These are phyloP conservation scores for Geoglossum cookeanum DNA, from an alignment of 2,329 filamentous ascomycete genomes.

Conservation along the genomic window DNA sequence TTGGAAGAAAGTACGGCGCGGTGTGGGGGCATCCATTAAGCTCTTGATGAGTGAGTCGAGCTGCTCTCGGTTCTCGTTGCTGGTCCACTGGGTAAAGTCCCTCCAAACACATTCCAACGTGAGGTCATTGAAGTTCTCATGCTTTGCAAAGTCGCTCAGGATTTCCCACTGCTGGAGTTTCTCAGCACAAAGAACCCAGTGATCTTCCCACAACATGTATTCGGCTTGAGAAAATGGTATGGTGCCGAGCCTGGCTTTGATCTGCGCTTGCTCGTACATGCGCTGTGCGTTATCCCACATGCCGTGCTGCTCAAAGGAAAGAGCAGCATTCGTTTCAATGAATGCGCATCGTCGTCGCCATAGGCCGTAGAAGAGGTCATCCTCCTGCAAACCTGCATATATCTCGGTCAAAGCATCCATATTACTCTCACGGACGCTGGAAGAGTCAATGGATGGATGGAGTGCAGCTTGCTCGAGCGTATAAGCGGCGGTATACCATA, in stretches of 20 bases:
- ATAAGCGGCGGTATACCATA: constrained; percentile 86
- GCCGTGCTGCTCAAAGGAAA: constrained; percentile 96
- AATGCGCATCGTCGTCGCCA: constrained; percentile 93
- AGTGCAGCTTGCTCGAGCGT: constrained; percentile 83
- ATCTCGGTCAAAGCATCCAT: constrained; percentile 89
- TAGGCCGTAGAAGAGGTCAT: constrained; percentile 92
- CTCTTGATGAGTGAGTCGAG: constrained; percentile 89
- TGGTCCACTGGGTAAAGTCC: constrained; percentile 87
- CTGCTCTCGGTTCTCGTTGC: constrained; percentile 66
- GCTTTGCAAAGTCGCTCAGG: constrained; percentile 89
- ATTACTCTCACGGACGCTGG: constrained; percentile 77
- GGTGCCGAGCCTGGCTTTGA: constrained; percentile 91
- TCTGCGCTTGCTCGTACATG: constrained; percentile 89
- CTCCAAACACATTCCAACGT: constrained; percentile 92
- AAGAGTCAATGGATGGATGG: constrained; percentile 65
- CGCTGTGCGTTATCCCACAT: constrained; percentile 99
- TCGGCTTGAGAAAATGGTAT: constrained; percentile 90
- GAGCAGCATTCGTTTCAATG: constrained; percentile 87
- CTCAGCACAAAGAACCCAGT: constrained; percentile 94
- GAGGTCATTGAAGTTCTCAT: constrained; percentile 95
- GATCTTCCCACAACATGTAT: constrained; percentile 99
- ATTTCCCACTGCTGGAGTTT: constrained; percentile 99
- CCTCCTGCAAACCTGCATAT: constrained; percentile 78
- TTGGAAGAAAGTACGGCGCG: constrained; percentile 88
- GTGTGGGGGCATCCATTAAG: constrained; percentile 91